Conservation (phyloP, 306 rosid genomes). For the Dalbergia oliveri region DNA sequence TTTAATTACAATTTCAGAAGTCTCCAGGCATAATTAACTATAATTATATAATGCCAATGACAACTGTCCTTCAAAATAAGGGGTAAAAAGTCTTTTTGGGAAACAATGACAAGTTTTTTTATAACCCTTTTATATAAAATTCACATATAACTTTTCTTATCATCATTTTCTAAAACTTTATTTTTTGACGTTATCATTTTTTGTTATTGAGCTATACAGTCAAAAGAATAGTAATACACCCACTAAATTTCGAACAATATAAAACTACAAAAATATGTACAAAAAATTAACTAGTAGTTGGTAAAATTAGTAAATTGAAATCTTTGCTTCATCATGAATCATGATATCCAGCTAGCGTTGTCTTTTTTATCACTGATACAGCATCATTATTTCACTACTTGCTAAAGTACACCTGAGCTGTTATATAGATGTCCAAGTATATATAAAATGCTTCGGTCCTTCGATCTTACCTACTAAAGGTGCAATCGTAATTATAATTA, state of each 20-base stretch:
- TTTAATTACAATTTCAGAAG: not conserved
- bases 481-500: not conserved
- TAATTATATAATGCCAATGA: constrained; percentile 8
- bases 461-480: not conserved
- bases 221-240: not conserved
- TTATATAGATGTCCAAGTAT: not conserved
- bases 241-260: not conserved
- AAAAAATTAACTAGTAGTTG: not conserved
- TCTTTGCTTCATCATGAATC: not conserved
- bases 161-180: too few relatives aligned
- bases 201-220: not conserved
- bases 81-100: not conserved
- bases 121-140: not conserved
- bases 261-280: not conserved
- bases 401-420: not conserved
- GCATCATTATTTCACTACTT: not conserved
- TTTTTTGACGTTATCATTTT: too few relatives aligned
- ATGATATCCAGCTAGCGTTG: not conserved
- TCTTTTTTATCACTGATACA: not conserved
- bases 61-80: not conserved
- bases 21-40: not conserved
- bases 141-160: not conserved
- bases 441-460: not conserved
- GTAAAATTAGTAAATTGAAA: not conserved
- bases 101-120: not conserved